phyloP scores from a whole-genome alignment of 305 asterid species.

The Rubia balearica region DNA sequence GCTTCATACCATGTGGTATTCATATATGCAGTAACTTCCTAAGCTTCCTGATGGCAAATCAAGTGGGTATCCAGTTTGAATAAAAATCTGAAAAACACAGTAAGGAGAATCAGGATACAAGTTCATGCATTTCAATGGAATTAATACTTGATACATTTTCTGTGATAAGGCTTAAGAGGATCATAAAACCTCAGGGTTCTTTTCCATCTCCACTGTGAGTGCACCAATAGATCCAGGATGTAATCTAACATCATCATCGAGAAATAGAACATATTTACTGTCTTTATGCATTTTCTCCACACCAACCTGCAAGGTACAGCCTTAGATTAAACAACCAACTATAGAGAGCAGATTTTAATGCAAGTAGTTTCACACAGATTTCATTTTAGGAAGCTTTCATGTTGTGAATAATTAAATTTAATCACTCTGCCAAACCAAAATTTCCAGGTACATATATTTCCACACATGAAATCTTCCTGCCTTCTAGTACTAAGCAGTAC shows the following conservation, averaged over 20 bases:
- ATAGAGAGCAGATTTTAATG: slow-evolving; percentile 36
- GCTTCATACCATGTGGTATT: slow-evolving; percentile 84
- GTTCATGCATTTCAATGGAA: neutral
- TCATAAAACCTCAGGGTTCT: slow-evolving; percentile 73
- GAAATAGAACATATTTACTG: slow-evolving; percentile 80
- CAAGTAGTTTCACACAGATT: neutral
- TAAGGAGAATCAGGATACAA: slow-evolving; percentile 9
- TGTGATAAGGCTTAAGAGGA: neutral
- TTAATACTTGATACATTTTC: neutral
- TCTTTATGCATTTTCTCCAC: slow-evolving; percentile 91
- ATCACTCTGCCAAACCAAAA: neutral
- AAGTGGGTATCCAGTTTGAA: slow-evolving; percentile 99
- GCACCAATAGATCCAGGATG: slow-evolving; percentile 99
- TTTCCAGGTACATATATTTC: neutral
- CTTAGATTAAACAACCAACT: slow-evolving; percentile 19
- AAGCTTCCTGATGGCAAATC: slow-evolving; percentile 98
- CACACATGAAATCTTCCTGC: neutral
- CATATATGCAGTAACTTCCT: slow-evolving; percentile 98
- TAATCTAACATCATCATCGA: slow-evolving; percentile 94
- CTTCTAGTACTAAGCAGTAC: neutral
- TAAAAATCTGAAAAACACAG: slow-evolving; percentile 63
- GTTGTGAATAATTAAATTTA: neutral
- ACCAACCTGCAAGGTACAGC: slow-evolving; percentile 52
- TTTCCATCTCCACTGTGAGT: slow-evolving; percentile 86
- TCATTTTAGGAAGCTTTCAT: neutral